A percentile compares a stretch with the other conserved stretches of the same genome.
Evolutionary conservation across 2,329 filamentous ascomycete species (phyloP).

Genomic region (Ophiosphaerella herpotricha): DNA sequence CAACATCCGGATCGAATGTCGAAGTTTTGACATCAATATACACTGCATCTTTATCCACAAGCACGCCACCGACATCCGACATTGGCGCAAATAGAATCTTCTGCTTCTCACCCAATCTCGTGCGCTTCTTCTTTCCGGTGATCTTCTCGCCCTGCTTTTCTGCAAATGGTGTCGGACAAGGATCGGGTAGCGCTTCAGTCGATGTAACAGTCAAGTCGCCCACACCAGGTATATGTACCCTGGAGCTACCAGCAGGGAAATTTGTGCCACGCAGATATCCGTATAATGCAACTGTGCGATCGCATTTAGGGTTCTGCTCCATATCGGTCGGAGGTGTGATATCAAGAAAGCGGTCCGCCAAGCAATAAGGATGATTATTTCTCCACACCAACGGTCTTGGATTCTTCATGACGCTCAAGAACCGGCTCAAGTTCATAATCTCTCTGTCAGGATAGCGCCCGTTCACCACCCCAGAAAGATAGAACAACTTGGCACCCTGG

Average conservation of each 20-base stretch:
- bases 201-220: conserved; percentile 83
- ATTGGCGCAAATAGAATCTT: conserved; percentile 96
- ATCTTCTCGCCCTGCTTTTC: conserved; percentile 85
- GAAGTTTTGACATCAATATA: conserved; percentile 77
- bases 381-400: conserved; percentile 94
- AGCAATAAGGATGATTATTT: conserved; percentile 91
- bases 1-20: conserved; percentile 71
- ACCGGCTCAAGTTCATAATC: conserved; percentile 91
- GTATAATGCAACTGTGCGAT: conserved; percentile 87
- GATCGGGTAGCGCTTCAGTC: conserved; percentile 89
- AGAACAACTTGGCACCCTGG: conserved; percentile 95
- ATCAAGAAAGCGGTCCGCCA: conserved; percentile 93
- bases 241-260: conserved; percentile 81
- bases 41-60: conserved; percentile 96
- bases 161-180: conserved; percentile 91
- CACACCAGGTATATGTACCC: conserved; percentile 89
- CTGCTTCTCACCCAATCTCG: conserved; percentile 91
- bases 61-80: conserved; percentile 94
- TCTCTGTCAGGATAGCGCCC: conserved; percentile 96
- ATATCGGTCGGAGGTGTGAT: conserved; percentile 91
- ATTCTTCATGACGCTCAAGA: conserved; percentile 99
- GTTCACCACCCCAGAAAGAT: conserved; percentile 94
- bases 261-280: conserved; percentile 95
- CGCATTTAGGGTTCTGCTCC: conserved; percentile 85
- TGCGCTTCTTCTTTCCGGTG: conserved; percentile 78